Evolutionary conservation across 352 stramenopile genomes (phyloP), one percentile per base, ranked within the genome.

Genomic region (Phytophthora tubulina): DNA sequence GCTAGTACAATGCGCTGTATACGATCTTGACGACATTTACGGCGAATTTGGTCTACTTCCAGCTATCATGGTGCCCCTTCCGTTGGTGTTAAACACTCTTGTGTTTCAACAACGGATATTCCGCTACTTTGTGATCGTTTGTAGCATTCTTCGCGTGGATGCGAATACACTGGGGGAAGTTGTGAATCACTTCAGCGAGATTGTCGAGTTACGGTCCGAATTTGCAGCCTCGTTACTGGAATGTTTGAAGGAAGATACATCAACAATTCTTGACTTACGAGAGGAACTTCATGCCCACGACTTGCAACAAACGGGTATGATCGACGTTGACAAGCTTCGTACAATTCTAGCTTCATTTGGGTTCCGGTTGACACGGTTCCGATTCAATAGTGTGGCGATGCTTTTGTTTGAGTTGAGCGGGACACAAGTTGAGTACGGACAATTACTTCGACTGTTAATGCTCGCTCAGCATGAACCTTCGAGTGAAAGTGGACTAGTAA

Each of bases 91-190:
- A 38, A 92, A 91, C 55, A 79, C 79, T 38, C n/a, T 88, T 6
- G 55, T 88, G 11, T 69, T 91, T 15, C 83, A 90, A 56, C 81
- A 79, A n/a, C 65, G 71, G 6, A 89, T 92, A 36, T 73, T 89
- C 10, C 81, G 81, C 31, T 74, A 85, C 38, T 92, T 88, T 33
- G 72, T 90, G 31, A 63, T 92, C 39, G 72, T 90, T 6, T 81
- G 68, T 17, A 81, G 81, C 54, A 74, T 90, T 46, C 61, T 87
- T 3, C 75, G 76, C 2, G 80, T 91, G 2, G 78, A 92, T 27
- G 66, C 77, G 1, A 68, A 50, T 0, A 84, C 84, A 15, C 65
- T 92, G 1, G 73, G 76, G 3, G 71, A 89, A 21, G 80, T 91
- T 10, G 75, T 91, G 61, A 73, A 76, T 11, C 76, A 91, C 41